Evolutionary conservation across 2,329 filamentous ascomycete genomes (phyloP), one percentile per base, ranked within the genome.

Genomic region (Nannizziopsis arthrosporioides): DNA sequence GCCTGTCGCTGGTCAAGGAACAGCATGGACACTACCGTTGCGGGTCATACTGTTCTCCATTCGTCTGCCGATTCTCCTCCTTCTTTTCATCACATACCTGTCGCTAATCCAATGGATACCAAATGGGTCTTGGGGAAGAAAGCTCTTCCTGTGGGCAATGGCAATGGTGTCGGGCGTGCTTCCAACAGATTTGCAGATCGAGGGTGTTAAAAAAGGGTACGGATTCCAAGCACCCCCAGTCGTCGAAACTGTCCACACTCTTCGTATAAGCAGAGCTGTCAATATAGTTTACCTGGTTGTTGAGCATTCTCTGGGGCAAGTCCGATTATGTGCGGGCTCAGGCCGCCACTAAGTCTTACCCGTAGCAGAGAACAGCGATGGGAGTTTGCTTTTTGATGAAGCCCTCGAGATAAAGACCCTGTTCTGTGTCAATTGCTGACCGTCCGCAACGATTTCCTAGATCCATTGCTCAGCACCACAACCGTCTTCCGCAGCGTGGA

Each of bases 161-260:
- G 77, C 98, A 57, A 84, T 81, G 34, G 84, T 94, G 51, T 87
- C 89, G 0, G 90, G 92, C 22, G 85, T 98, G 50, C 96, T 89
- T 88, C 96, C 90, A 90, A 82, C 95, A 49, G 92, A 98, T 67
- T 73, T 98, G n/a, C 90, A 95, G 66, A 86, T 98, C 55, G 92
- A 98, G 64, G 90, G 90, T 50, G 92, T 98, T 47, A 89, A 86
- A 68, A 85, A 88, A 69, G 92, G 92, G 69, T 89, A 65, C 12
- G 19, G 2, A 38, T 22, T 18, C 14, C 1, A 18, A 48, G 72
- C 61, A 14, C 39, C 5, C 22, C 39, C 39, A 42, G 7, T 27
- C 22, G 9, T 22, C 12, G 8, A 35, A 18, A 45, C 17, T 2
- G 22, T 27, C 22, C 22, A 27, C 7, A 27, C 22, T 7, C 3